A percentile compares a stretch with the other conserved stretches of the same genome.
phyloP scores from a whole-genome alignment of 2,329 filamentous ascomycete species.

The Aspergillus japonicus region DNA sequence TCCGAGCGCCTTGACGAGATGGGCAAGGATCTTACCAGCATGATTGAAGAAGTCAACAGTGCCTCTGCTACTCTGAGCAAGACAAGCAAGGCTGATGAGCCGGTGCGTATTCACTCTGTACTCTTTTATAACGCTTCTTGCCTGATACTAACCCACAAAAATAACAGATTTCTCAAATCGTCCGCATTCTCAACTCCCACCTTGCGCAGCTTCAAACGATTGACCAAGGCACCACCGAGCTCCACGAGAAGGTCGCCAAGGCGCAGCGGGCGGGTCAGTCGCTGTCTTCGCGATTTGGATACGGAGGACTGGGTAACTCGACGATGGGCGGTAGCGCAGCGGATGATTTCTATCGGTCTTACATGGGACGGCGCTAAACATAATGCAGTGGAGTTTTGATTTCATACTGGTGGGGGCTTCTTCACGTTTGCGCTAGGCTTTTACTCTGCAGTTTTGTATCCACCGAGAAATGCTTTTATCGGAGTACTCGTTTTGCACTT shows the following conservation, averaged over 20 bases:
- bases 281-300: slow-evolving; percentile 45
- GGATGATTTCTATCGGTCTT: slow-evolving; percentile 89
- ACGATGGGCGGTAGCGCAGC: slow-evolving; percentile 51
- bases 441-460: background rate
- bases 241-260: slow-evolving; percentile 77
- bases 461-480: background rate
- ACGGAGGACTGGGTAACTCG: slow-evolving; percentile 33
- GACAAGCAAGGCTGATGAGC: slow-evolving; percentile 82
- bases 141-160: background rate
- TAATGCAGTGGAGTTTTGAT: background rate
- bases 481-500: background rate
- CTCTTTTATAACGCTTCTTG: background rate
- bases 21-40: slow-evolving; percentile 86
- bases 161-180: slow-evolving; percentile 81
- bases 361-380: slow-evolving; percentile 67
- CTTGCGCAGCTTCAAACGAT: slow-evolving; percentile 91
- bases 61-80: slow-evolving; percentile 88
- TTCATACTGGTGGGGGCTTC: background rate
- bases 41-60: slow-evolving; percentile 97
- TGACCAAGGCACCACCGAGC: slow-evolving; percentile 75
- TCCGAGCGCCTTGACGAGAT: slow-evolving; percentile 89
- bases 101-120: slow-evolving; percentile 58
- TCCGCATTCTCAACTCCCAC: slow-evolving; percentile 90
- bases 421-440: background rate
- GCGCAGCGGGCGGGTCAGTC: slow-evolving; percentile 75